Evolutionary conservation across 1,284 basidiomycete species (phyloP), one percentile per base, ranked within the genome.

Genomic region (Boletellus deceptivus): DNA sequence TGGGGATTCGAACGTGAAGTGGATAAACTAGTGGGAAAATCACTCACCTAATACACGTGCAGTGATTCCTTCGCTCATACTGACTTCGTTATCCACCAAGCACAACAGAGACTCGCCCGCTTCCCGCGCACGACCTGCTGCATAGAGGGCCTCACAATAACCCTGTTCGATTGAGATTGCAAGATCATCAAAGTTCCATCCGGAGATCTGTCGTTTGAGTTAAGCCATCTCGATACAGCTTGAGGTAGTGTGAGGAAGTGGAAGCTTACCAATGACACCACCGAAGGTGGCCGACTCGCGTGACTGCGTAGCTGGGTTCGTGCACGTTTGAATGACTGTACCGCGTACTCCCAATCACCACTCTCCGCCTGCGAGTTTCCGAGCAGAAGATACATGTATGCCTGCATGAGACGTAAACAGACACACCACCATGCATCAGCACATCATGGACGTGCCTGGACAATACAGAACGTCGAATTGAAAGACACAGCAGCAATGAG

Each of bases 101-200:
- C 24, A 7, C 6, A 25, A 7, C 24, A 49, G 16, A 2, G 17
- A 16, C 7, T 41, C 6, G 16, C 36, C 37, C 29, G 25, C 53
- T 4, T 54, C 50, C 10, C 25, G 17, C 7, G 6, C n/a, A n/a
- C 11, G 18, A 17, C 54, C 55, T 3, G 29, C 35, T 6, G 24
- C 38, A 42, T 41, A 36, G 2, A 43, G 24, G 24, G 24, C 24
- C 24, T 25, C 24, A 25, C 24, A 6, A 7, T 6, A 7, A 25
- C 6, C 4, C 2, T 25, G 37, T 10, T 4, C 42, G 16, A 44
- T 33, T 3, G 6, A 43, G 34, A 56, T n/a, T 6, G 18, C 16
- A 3, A 54, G 39, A 27, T 42, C 10, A 13, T 51, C 27, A 33
- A 54, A 54, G 7, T 33, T 43, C 53, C 54, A 47, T 4, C 49